Evolutionary conservation across 768 basidiomycete species (phyloP).

Genomic region (Termitomyces heimii): DNA sequence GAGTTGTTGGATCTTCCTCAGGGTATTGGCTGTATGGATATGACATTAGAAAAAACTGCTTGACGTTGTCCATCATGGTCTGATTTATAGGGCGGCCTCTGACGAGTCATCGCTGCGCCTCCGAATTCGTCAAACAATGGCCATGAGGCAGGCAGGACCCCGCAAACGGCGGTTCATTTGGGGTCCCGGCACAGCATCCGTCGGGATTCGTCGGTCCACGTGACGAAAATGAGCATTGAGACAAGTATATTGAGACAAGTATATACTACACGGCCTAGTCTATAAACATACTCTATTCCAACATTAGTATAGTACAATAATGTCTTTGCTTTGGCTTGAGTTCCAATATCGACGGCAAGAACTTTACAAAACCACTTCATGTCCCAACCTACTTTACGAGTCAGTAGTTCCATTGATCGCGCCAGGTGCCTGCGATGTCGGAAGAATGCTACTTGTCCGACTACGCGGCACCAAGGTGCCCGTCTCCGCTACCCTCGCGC

Average conservation of each 20-base stretch:
- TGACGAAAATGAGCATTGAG: background rate
- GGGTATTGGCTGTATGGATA: conserved; percentile 39
- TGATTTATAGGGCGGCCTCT: conserved; percentile 28
- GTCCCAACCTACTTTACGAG: background rate
- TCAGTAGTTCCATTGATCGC: conserved; percentile 10
- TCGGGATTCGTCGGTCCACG: conserved; percentile 25
- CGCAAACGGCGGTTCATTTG: conserved; percentile 10
- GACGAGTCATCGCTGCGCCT: conserved; percentile 22
- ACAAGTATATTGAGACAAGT: background rate
- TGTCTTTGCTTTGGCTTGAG: background rate
- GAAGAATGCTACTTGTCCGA: conserved; percentile 35
- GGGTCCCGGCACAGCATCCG: conserved; percentile 26
- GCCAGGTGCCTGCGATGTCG: conserved; percentile 19
- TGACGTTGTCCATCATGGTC: conserved; percentile 14
- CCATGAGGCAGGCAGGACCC: conserved; percentile 21
- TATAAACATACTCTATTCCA: background rate
- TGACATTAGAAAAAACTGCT: conserved; percentile 36
- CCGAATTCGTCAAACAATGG: conserved; percentile 30
- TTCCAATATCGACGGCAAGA: background rate
- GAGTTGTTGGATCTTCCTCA: conserved; percentile 43
- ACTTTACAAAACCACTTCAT: background rate
- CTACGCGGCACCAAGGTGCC: conserved; percentile 48
- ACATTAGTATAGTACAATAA: conserved; percentile 11
- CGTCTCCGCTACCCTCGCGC: conserved; percentile 66
- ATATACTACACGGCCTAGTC: background rate